Percentiles rank a stretch among this genome's conserved stretches.
Evolutionary conservation across 2,329 filamentous ascomycete genomes (phyloP).

Genomic region (Epichloe hybrida): DNA sequence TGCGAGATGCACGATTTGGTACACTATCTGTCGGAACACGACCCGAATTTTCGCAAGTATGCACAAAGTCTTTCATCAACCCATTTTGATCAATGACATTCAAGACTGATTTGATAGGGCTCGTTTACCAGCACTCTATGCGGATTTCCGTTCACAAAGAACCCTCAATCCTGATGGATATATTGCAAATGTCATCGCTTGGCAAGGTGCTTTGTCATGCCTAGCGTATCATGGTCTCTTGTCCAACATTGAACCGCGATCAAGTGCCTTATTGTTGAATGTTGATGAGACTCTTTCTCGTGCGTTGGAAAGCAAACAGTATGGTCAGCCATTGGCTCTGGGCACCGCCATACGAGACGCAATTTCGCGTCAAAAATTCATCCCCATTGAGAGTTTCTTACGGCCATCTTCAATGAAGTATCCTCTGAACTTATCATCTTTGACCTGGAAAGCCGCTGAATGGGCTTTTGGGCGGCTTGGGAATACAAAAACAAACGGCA

Average conservation of each 20-base stretch:
- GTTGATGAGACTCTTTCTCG: conserved; percentile 52
- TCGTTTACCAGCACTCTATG: conserved; percentile 75
- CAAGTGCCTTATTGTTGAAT: conserved; percentile 37
- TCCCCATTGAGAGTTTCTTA: conserved; percentile 59
- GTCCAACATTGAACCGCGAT: conserved; percentile 24
- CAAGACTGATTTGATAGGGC: conserved; percentile 35
- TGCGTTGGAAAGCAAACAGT: conserved; percentile 62
- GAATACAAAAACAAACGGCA: conserved; percentile 33
- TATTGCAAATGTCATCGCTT: conserved; percentile 63
- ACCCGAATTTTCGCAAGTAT: conserved; percentile 48
- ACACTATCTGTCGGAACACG: conserved; percentile 47
- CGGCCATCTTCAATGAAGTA: conserved; percentile 56
- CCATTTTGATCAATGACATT: not conserved
- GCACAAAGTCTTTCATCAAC: not conserved
- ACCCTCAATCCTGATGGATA: conserved; percentile 77
- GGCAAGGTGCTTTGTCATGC: conserved; percentile 60
- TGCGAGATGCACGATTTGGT: conserved; percentile 50
- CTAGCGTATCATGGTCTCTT: conserved; percentile 50
- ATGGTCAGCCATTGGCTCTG: conserved; percentile 68
- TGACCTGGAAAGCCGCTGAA: conserved; percentile 55
- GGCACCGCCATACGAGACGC: conserved; percentile 68
- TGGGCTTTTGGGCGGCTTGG: conserved; percentile 67
- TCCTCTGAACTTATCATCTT: conserved; percentile 50
- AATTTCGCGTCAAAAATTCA: conserved; percentile 51
- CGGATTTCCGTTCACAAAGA: conserved; percentile 65